Percentiles rank a stretch among this genome's conserved stretches.
Conservation (phyloP, 148 eudicot genomes). For the Diospyros lotus region DNA sequence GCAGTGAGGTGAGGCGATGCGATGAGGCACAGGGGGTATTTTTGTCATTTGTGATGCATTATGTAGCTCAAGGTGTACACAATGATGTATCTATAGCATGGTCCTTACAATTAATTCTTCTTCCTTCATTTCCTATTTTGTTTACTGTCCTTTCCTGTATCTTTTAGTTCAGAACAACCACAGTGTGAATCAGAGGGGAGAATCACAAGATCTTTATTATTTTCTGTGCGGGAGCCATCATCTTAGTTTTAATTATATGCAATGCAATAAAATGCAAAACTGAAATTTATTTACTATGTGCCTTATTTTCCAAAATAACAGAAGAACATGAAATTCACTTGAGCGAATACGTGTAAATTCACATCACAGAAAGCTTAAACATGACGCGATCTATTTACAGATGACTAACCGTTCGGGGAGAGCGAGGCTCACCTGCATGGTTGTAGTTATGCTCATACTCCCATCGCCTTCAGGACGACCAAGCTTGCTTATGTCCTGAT, state of each 20-base stretch:
- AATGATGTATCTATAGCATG: too few species aligned
- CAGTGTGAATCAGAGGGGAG: too few species aligned
- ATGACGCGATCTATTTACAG: neutral
- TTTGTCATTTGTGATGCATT: too few species aligned
- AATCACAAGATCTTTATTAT: neutral
- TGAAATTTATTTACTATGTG: too few species aligned
- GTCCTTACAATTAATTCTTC: neutral
- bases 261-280: neutral
- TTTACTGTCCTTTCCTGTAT: neutral
- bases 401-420: neutral
- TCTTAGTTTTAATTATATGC: neutral
- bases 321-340: too few species aligned
- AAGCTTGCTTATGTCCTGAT: constrained; percentile 67
- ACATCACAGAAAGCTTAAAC: neutral
- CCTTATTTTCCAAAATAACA: too few species aligned
- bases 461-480: constrained; percentile 60
- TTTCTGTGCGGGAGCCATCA: neutral
- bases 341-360: neutral
- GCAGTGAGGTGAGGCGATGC: too few species aligned
- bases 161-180: neutral
- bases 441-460: constrained; percentile 49
- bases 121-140: neutral
- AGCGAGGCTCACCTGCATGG: constrained; percentile 53
- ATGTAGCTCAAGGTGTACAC: too few species aligned
- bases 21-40: too few species aligned